Evolutionary conservation across 768 basidiomycete species (phyloP).

Genomic region (Termitomyces sp.): DNA sequence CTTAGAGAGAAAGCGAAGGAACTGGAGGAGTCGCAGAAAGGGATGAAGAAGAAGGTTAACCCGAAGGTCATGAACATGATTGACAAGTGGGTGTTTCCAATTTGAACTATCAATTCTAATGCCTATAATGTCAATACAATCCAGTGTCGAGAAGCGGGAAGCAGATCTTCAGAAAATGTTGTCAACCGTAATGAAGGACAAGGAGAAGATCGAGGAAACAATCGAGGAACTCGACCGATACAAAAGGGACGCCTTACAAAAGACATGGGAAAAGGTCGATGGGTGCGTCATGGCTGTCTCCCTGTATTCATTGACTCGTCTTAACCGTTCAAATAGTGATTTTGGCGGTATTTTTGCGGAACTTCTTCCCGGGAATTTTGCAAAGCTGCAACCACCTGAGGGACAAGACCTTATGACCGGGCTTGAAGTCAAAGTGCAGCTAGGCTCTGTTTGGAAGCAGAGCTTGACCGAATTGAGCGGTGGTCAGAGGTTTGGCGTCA

Average conservation of each 20-base stretch:
- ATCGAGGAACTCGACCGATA: conserved; percentile 90
- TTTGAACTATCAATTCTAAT: background rate
- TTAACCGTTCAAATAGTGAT: conserved; percentile 48
- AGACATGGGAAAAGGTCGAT: conserved; percentile 96
- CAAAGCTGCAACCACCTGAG: conserved; percentile 91
- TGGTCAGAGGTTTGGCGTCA: conserved; percentile 76
- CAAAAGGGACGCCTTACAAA: conserved; percentile 88
- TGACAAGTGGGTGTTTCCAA: conserved; percentile 59
- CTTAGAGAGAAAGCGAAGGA: conserved; percentile 63
- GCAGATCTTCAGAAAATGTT: conserved; percentile 83
- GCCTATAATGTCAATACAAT: background rate
- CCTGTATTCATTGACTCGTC: background rate
- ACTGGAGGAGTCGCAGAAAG: conserved; percentile 71
- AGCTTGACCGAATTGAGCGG: conserved; percentile 96
- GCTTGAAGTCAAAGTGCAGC: conserved; percentile 93
- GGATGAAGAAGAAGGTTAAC: conserved; percentile 94
- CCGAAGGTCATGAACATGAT: conserved; percentile 95
- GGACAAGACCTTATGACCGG: conserved; percentile 92
- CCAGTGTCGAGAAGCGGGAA: conserved; percentile 92
- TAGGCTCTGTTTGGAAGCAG: conserved; percentile 97
- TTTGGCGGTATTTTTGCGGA: conserved; percentile 97
- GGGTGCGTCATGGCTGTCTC: conserved; percentile 44
- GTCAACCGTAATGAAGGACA: conserved; percentile 82
- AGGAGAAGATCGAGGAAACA: conserved; percentile 90
- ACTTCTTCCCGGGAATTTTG: conserved; percentile 92